Evolutionary conservation across 371 early-diverging fungal species (phyloP).

Genomic region (Zopfochytrium polystomum): DNA sequence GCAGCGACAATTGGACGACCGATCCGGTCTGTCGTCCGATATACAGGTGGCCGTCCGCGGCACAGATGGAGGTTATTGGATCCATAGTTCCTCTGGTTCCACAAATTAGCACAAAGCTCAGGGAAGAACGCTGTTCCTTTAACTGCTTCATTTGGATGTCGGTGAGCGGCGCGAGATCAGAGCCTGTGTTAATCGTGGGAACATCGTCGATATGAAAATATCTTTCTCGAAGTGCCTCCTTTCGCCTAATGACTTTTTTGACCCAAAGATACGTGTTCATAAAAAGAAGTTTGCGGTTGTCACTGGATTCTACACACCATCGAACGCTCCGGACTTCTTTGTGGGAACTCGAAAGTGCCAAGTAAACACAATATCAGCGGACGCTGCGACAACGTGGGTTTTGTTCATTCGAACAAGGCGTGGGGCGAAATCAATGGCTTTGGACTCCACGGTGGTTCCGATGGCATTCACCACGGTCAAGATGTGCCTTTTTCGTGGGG

Average conservation of each 20-base stretch:
- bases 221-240: slow-evolving; percentile 37
- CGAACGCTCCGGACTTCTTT: slow-evolving; percentile 36
- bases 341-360: slow-evolving; percentile 41
- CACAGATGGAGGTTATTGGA: slow-evolving; percentile 39
- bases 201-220: slow-evolving; percentile 49
- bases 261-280: neutral
- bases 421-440: slow-evolving; percentile 46
- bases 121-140: too few species aligned
- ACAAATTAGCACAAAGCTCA: too few species aligned
- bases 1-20: slow-evolving; percentile 40
- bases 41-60: slow-evolving; percentile 36
- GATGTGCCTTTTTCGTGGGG: slow-evolving; percentile 24
- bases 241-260: slow-evolving; percentile 29
- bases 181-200: slow-evolving; percentile 18
- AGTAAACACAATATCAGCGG: slow-evolving; percentile 35
- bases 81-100: slow-evolving; percentile 33
- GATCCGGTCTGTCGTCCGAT: slow-evolving; percentile 44
- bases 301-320: slow-evolving; percentile 36
- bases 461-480: slow-evolving; percentile 47
- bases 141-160: slow-evolving; percentile 32
- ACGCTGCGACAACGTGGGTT: slow-evolving; percentile 37
- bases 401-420: slow-evolving; percentile 34
- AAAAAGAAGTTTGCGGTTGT: neutral
- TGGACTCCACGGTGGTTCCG: slow-evolving; percentile 46
- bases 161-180: slow-evolving; percentile 6